A percentile compares a stretch with the other conserved stretches of the same genome.
Conservation (phyloP, 1,139 yeast species). For the Kodamaea sp. region DNA sequence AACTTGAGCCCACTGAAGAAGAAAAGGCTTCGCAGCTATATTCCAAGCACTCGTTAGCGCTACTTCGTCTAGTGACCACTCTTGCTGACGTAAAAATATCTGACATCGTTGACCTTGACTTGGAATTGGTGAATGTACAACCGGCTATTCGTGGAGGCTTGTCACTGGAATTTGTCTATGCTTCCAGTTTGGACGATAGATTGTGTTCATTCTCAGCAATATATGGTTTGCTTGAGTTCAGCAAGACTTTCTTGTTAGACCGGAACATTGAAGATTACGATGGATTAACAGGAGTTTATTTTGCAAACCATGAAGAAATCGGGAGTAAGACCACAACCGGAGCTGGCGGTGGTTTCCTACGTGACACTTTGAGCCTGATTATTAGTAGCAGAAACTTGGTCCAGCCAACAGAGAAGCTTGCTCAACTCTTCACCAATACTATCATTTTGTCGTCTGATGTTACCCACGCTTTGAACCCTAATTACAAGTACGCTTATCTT, state of each 20-base stretch:
- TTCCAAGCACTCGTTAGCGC: constrained; percentile 38
- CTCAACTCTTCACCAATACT: constrained; percentile 18
- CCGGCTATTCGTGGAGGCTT: constrained; percentile 44
- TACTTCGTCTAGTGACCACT: constrained; percentile 36
- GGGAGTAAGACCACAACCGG: constrained; percentile 48
- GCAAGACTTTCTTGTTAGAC: constrained; percentile 17
- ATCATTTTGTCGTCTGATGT: constrained; percentile 48
- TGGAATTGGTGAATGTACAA: constrained; percentile 46
- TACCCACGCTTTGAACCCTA: constrained; percentile 50
- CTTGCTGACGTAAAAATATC: constrained; percentile 28
- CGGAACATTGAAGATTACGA: constrained; percentile 24
- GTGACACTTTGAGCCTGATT: constrained; percentile 15
- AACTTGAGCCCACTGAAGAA: constrained; percentile 15
- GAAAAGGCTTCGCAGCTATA: constrained; percentile 40
- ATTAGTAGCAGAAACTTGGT: constrained; percentile 7
- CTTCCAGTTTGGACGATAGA: constrained; percentile 48
- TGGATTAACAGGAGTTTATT: constrained; percentile 38
- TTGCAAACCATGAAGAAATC: constrained; percentile 47
- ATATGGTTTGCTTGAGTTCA: constrained; percentile 32
- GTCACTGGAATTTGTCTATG: constrained; percentile 39
- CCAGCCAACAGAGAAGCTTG: constrained; percentile 8
- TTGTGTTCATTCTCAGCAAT: constrained; percentile 46
- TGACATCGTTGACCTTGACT: constrained; percentile 36
- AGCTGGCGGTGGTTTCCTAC: constrained; percentile 35
- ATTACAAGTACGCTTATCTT: constrained; percentile 37